Conservation (phyloP, 257 asterid genomes). For the Lavandula angustifolia region DNA sequence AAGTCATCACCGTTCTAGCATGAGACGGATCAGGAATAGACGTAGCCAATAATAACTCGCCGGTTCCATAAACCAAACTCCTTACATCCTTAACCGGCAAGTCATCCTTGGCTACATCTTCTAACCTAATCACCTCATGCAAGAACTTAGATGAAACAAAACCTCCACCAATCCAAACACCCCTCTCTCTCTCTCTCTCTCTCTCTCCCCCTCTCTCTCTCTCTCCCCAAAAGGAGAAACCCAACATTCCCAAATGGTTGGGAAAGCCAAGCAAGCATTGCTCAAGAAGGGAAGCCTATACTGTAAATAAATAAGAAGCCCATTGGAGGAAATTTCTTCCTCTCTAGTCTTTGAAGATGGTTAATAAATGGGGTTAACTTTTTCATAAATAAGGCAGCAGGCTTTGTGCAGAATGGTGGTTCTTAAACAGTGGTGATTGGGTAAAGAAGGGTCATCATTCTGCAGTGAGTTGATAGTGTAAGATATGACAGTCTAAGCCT, state of each 20-base stretch:
- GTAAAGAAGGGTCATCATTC: constrained; percentile 19
- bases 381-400: constrained; percentile 34
- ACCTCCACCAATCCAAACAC: constrained; percentile 17
- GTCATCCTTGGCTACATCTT: constrained; percentile 95
- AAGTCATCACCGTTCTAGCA: constrained; percentile 61
- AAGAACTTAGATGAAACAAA: constrained; percentile 54
- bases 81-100: constrained; percentile 63
- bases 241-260: constrained; percentile 22
- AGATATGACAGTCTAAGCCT: background rate
- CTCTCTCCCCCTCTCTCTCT: constrained; percentile 3
- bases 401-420: constrained; percentile 28
- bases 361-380: constrained; percentile 14
- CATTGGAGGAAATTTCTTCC: constrained; percentile 16
- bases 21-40: constrained; percentile 51
- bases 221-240: constrained; percentile 32
- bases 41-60: constrained; percentile 75
- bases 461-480: constrained; percentile 5
- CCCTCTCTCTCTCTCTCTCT: too few species aligned
- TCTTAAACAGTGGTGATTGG: constrained; percentile 33
- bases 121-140: constrained; percentile 62
- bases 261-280: constrained; percentile 2
- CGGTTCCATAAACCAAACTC: constrained; percentile 9
- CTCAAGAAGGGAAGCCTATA: constrained; percentile 23
- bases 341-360: too few species aligned
- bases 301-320: constrained; percentile 9